Evolutionary conservation across 1,284 basidiomycete genomes (phyloP), one percentile per base, ranked within the genome.

Genomic region (Cryptococcus depauperatus): DNA sequence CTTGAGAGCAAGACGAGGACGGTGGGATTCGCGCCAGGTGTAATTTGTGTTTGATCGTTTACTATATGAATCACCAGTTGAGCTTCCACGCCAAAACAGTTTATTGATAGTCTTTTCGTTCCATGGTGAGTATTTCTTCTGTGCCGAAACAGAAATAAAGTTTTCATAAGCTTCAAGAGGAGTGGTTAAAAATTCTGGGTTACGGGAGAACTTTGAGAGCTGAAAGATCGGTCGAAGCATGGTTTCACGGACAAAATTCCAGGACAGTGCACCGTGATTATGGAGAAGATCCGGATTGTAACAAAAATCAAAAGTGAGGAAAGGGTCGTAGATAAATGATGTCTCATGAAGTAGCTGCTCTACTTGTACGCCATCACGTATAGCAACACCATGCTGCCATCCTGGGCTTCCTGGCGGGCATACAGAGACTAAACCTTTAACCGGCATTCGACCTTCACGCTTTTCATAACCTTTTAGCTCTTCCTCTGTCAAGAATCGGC

Each of bases 61-160:
- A 9, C 52, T 54, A 46, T 68, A 70, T 22, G 44, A 54, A 48
- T 72, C 71, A 16, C 73, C 73, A 0, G 72, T 74, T 1, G 62
- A 60, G 7, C 57, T 59, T 0, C 73, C 73, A 23, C 72, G 53
- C 73, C 73, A 75, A 43, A 73, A 71, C 18, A 75, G 41, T 52
- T 71, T 72, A 40, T 53, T 42, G 33, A 63, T 51, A 4, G 56
- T 59, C 56, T 73, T 71, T 6, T 62, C 54, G 27, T 51, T 52
- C 69, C 72, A 72, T 2, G 67, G 59, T 9, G 59, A 45, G 37
- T 57, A 58, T 33, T 64, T 55, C 33, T 52, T 47, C 26, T 46
- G 26, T 1, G 51, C 52, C 3, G 44, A 35, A 2, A 49, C 21
- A 1, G 52, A 51, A 5, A 61, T 62, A 21, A 51, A 47, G 48